Conservation (phyloP, 1,139 yeast species). For the Pichia sp. region DNA sequence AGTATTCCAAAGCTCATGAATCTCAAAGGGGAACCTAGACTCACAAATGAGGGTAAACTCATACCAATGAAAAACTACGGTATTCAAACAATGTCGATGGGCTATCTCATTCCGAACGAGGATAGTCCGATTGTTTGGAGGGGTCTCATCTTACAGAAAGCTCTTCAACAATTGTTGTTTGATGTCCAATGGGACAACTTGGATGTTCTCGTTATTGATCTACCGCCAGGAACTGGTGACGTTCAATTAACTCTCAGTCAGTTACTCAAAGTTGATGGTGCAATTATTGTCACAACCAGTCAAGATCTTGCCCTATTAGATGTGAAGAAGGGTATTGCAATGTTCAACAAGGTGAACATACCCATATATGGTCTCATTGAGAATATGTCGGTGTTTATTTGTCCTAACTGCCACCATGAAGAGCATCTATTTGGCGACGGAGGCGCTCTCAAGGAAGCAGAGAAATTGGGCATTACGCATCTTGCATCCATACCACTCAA, state of each 20-base stretch:
- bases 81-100: conserved; percentile 84
- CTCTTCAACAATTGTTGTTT: conserved; percentile 70
- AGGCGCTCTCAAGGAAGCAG: conserved; percentile 57
- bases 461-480: conserved; percentile 40
- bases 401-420: conserved; percentile 71
- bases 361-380: conserved; percentile 75
- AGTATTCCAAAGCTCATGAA: conserved; percentile 55
- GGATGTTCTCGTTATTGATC: conserved; percentile 67
- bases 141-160: conserved; percentile 83
- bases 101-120: conserved; percentile 62
- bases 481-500: conserved; percentile 65
- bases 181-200: conserved; percentile 76
- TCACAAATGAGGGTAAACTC: conserved; percentile 47
- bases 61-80: conserved; percentile 75
- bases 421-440: conserved; percentile 69
- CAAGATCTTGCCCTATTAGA: conserved; percentile 82
- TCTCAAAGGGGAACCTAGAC: conserved; percentile 57
- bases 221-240: conserved; percentile 95
- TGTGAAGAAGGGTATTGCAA: conserved; percentile 72
- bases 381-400: conserved; percentile 71
- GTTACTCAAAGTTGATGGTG: conserved; percentile 69
- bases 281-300: conserved; percentile 78
- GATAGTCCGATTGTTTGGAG: conserved; percentile 78
- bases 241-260: conserved; percentile 79
- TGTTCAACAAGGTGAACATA: conserved; percentile 69